These are phyloP conservation scores for Hypomontagnella monticulosa DNA, from an alignment of 495 filamentous ascomycete genomes.

Conservation along the genomic window DNA sequence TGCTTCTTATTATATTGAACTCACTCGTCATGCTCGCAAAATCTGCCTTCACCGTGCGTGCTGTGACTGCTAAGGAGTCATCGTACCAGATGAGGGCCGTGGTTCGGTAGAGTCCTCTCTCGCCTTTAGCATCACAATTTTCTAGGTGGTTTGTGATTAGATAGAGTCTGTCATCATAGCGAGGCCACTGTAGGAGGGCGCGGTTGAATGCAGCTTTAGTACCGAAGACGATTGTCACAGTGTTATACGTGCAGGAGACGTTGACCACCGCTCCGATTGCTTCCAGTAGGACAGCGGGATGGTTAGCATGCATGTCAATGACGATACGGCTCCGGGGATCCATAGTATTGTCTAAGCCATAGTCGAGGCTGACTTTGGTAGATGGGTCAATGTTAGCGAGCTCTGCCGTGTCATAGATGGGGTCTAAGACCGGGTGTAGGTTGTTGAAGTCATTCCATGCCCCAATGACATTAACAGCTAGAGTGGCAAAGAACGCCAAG, in stretches of 20 bases:
- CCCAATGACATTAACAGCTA: slow-evolving; percentile 5
- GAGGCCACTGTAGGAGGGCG: slow-evolving; percentile 34
- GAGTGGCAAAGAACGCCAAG: slow-evolving; percentile 11
- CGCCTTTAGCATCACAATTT: slow-evolving; percentile 37
- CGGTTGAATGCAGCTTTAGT: slow-evolving; percentile 32
- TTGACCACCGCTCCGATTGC: slow-evolving; percentile 39
- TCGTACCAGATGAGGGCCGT: slow-evolving; percentile 39
- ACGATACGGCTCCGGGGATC: slow-evolving; percentile 33
- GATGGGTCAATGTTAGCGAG: slow-evolving; percentile 35
- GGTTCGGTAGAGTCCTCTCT: slow-evolving; percentile 43
- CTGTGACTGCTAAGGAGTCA: slow-evolving; percentile 22
- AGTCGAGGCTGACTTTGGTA: slow-evolving; percentile 40
- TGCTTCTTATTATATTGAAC: slow-evolving; percentile 9
- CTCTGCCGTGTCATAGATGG: slow-evolving; percentile 34
- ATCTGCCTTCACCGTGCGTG: slow-evolving; percentile 28
- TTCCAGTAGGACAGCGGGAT: slow-evolving; percentile 43
- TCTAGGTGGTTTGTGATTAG: slow-evolving; percentile 46
- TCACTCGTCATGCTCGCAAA: slow-evolving; percentile 41
- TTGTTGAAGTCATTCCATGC: slow-evolving; percentile 32
- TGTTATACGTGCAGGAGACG: slow-evolving; percentile 37
- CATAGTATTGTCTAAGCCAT: slow-evolving; percentile 27
- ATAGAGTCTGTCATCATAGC: slow-evolving; percentile 33
- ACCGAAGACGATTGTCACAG: slow-evolving; percentile 41
- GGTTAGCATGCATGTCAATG: slow-evolving; percentile 39
- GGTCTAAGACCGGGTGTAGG: slow-evolving; percentile 36